Evolutionary conservation across 2,329 filamentous ascomycete species (phyloP), one percentile per base, ranked within the genome.

Genomic region (Talaromyces sp.): DNA sequence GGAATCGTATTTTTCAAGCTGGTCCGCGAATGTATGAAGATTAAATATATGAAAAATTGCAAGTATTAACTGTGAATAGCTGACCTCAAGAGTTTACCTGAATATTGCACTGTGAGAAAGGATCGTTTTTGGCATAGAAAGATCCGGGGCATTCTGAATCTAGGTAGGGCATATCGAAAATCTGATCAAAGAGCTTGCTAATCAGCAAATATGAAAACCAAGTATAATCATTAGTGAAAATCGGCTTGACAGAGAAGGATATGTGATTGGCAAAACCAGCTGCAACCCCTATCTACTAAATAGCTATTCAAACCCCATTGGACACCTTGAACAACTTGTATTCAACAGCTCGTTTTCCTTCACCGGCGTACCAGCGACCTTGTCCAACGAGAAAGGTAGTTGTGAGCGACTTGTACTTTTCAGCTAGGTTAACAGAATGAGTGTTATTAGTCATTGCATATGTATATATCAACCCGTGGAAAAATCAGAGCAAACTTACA

Each of bases 301-400:
- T 47, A 47, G n/a, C 43, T 47, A 22, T 47, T 47, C 43, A 51
- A 27, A 84, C 4, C 83, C 89, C 47, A 17, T 27, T 51, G 6
- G 47, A 51, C 5, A 51, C 47, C 22, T 51, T 51, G 47, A 51
- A 51, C 6, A 51, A 8, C 47, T 51, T 51, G 13, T 51, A 51
- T 51, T 51, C 47, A 27, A 51, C 47, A 27, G 47, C 47, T 51
- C 47, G 25, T 17, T 51, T 51, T 17, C 47, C 47, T 15, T 51
- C 47, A 27, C 47, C 47, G n/a, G 47, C 47, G 25, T 51, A 51
- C 47, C 47, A 51, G 15, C 47, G 47, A 51, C 47, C 47, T 51
- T 51, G 47, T 27, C 47, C 47, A 25, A 51, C 47, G 8, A 51
- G 47, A 17, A 51, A 51, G 13, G 47, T 51, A 51, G 47, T 51